Evolutionary conservation across 805 yeast species (phyloP), one percentile per base, ranked within the genome.

Genomic region (Teunomyces cretensis): DNA sequence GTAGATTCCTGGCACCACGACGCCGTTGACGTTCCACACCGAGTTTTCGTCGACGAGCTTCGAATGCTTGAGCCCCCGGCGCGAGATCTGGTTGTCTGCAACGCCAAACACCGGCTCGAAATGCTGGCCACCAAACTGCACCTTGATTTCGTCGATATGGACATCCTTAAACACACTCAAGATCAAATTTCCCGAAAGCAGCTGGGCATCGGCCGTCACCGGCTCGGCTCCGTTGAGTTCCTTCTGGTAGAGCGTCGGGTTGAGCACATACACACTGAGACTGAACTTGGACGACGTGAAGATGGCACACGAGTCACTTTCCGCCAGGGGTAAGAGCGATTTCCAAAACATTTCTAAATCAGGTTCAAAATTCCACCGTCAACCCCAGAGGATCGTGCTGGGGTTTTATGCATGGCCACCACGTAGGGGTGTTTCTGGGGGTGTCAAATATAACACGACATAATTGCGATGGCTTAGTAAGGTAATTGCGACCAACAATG

Each of bases 1-100:
- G 28, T 53, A 53, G 8, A 49, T 39, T 4, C 54, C 55, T 9
- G 42, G 41, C 3, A 42, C 26, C 4, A 45, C 16, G 15, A 16
- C 13, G 9, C 17, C 28, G 8, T 24, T 9, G 3, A 35, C n/a
- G 11, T 17, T 22, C 38, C 38, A 35, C 13, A 35, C 26, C 22
- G 17, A 24, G 15, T 22, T 35, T 6, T 35, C 38, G 9, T 35
- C 38, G 12, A 35, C 38, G 13, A 35, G 38, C 26, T 22, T 35
- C 7, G 9, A n/a, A 16, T 35, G 28, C 22, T 35, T 35, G 38
- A 35, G 38, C 38, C 38, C 38, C 9, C 38, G n/a, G 26, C 38
- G 22, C 3, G 28, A 7, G 12, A 35, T 14, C 12, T 35, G 22
- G 13, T 35, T 17, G 12, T 35, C 28, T 11, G 13, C n/a, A 19